These are phyloP conservation scores for Colletotrichum neosansevieriae DNA, from an alignment of 2,329 filamentous ascomycete species.

Conservation along the genomic window DNA sequence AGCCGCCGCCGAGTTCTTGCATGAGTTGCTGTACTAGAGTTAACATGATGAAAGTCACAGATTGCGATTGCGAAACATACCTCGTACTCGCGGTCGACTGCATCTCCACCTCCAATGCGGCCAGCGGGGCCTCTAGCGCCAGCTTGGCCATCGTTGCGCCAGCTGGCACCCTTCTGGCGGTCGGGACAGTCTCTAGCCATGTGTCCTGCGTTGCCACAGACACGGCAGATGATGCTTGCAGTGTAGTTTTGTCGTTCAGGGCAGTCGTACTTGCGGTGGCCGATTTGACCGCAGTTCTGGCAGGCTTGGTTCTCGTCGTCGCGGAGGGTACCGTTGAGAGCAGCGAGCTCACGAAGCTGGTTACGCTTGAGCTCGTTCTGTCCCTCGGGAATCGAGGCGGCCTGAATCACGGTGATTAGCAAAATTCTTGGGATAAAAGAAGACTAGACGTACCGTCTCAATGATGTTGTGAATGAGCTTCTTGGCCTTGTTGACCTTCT, in stretches of 20 bases:
- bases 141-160: constrained; percentile 80
- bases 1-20: constrained; percentile 91
- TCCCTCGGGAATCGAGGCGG: constrained; percentile 97
- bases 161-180: constrained; percentile 88
- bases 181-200: constrained; percentile 99
- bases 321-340: constrained; percentile 97
- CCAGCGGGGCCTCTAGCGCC: constrained; percentile 63
- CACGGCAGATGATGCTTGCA: constrained; percentile 98
- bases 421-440: background rate
- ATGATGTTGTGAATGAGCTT: constrained; percentile 98
- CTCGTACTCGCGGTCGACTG: constrained; percentile 94
- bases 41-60: constrained; percentile 49
- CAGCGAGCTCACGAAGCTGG: constrained; percentile 96
- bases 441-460: constrained; percentile 80
- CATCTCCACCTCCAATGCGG: constrained; percentile 81
- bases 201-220: constrained; percentile 97
- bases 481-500: constrained; percentile 99
- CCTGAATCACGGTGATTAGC: constrained; percentile 65
- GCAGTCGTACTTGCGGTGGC: constrained; percentile 98
- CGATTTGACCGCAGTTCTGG: constrained; percentile 99
- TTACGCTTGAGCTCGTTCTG: constrained; percentile 99
- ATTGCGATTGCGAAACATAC: constrained; percentile 61
- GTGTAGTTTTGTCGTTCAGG: constrained; percentile 98
- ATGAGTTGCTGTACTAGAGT: constrained; percentile 84
- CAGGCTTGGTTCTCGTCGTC: constrained; percentile 99